Evolutionary conservation across 257 asterid species (phyloP).

Genomic region (Henckelia pumila): DNA sequence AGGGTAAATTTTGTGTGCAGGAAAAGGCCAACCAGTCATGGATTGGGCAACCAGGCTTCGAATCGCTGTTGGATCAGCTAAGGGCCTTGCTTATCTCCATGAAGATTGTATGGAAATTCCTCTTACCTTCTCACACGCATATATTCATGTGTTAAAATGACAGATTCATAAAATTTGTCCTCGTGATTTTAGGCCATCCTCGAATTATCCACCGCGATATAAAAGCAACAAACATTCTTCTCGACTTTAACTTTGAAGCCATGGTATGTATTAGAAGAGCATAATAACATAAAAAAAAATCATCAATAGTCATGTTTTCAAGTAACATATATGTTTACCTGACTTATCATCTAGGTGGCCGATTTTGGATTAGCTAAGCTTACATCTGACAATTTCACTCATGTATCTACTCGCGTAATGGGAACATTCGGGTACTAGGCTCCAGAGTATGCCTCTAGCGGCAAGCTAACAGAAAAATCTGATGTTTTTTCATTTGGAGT

Average conservation of each 20-base stretch:
- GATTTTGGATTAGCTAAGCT: slow-evolving; percentile 97
- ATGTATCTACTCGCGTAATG: slow-evolving; percentile 97
- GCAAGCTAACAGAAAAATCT: slow-evolving; percentile 78
- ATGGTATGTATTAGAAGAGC: slow-evolving; percentile 31
- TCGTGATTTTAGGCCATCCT: slow-evolving; percentile 43
- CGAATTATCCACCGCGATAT: slow-evolving; percentile 55
- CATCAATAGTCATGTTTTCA: background rate
- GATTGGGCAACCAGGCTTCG: slow-evolving; percentile 42
- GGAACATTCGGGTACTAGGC: slow-evolving; percentile 97
- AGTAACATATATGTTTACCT: background rate
- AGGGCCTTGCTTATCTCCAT: slow-evolving; percentile 51
- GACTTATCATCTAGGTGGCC: slow-evolving; percentile 62
- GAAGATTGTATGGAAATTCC: slow-evolving; percentile 41
- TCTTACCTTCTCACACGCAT: background rate
- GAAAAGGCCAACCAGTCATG: slow-evolving; percentile 47
- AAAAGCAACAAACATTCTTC: slow-evolving; percentile 52
- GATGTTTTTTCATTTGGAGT: slow-evolving; percentile 94
- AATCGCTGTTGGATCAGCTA: slow-evolving; percentile 55
- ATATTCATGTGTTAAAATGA: background rate
- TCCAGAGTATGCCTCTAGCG: slow-evolving; percentile 94
- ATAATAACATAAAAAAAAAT: background rate
- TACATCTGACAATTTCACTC: slow-evolving; percentile 76
- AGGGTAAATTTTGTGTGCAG: slow-evolving; percentile 22
- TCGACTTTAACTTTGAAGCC: slow-evolving; percentile 49
- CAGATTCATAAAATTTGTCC: background rate